phyloP scores from a whole-genome alignment of 2,329 filamentous ascomycete species.

The Didymella segeticola region DNA sequence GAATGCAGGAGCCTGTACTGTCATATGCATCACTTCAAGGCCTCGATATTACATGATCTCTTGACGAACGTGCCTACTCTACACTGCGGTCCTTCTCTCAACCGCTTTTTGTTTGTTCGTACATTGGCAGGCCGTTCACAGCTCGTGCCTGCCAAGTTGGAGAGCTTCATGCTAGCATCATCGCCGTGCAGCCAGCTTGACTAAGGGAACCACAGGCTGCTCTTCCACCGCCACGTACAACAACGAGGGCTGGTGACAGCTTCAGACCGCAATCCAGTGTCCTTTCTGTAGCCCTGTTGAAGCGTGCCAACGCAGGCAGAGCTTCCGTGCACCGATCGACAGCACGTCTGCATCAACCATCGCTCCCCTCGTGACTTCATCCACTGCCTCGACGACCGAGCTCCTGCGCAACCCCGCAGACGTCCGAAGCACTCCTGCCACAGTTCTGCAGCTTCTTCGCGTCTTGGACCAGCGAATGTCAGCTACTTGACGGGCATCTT shows the following conservation, averaged over 20 bases:
- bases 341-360: conserved; percentile 11
- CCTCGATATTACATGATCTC: conserved; percentile 1
- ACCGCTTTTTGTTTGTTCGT: neutral
- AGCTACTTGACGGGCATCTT: conserved; percentile 19
- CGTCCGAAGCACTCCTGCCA: conserved; percentile 2
- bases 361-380: conserved; percentile 35
- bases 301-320: neutral
- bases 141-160: conserved; percentile 33
- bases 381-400: conserved; percentile 23
- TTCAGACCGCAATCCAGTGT: neutral
- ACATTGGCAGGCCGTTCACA: conserved; percentile 17
- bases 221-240: conserved; percentile 10
- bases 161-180: conserved; percentile 31
- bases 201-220: conserved; percentile 12
- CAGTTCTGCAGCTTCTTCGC: conserved; percentile 13
- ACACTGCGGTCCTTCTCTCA: neutral
- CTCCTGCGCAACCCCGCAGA: conserved; percentile 9
- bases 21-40: conserved; percentile 9
- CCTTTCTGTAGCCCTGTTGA: neutral
- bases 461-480: conserved; percentile 21
- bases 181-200: conserved; percentile 25
- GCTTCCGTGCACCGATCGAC: conserved; percentile 8
- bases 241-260: conserved; percentile 7
- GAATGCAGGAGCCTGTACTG: conserved; percentile 21
- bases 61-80: neutral